Conservation (phyloP, 306 rosid species). For the Leucaena leucocephala region DNA sequence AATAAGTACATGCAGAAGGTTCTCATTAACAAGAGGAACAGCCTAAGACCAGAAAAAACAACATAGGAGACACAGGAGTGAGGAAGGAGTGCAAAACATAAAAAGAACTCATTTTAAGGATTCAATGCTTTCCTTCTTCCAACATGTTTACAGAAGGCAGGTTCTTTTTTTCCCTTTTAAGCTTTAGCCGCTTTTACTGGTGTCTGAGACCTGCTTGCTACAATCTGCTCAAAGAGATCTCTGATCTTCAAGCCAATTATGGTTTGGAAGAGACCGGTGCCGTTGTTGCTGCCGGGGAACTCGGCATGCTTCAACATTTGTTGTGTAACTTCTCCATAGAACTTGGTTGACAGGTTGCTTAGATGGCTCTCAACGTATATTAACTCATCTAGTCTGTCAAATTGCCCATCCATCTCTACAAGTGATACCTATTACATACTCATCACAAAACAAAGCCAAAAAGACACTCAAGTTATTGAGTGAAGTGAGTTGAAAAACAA, state of each 20-base stretch:
- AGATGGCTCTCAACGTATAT: conserved; percentile 97
- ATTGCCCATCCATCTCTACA: conserved; percentile 98
- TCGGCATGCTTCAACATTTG: conserved; percentile 98
- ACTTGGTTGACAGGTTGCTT: conserved; percentile 85
- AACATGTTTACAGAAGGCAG: conserved; percentile 32
- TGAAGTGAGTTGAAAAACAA: not conserved
- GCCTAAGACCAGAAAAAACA: conserved; percentile 44
- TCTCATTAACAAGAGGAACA: conserved; percentile 45
- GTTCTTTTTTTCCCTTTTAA: conserved; percentile 23
- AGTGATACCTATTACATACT: conserved; percentile 70
- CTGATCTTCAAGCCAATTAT: conserved; percentile 89
- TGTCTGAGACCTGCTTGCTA: conserved; percentile 57
- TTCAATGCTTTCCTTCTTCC: conserved; percentile 36
- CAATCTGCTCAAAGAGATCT: conserved; percentile 82
- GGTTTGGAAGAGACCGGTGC: conserved; percentile 98
- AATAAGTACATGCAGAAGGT: conserved; percentile 47
- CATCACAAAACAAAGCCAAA: not conserved
- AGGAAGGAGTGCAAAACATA: conserved; percentile 33
- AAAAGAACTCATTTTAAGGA: conserved; percentile 26
- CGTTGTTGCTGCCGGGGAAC: conserved; percentile 97
- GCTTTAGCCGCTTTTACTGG: conserved; percentile 70
- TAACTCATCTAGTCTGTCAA: conserved; percentile 96
- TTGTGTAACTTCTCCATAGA: conserved; percentile 98
- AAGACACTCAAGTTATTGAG: not conserved
- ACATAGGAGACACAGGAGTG: conserved; percentile 34